These are phyloP conservation scores for Tolypocladium ophioglossoides DNA, from an alignment of 2,329 filamentous ascomycete genomes.

Conservation along the genomic window DNA sequence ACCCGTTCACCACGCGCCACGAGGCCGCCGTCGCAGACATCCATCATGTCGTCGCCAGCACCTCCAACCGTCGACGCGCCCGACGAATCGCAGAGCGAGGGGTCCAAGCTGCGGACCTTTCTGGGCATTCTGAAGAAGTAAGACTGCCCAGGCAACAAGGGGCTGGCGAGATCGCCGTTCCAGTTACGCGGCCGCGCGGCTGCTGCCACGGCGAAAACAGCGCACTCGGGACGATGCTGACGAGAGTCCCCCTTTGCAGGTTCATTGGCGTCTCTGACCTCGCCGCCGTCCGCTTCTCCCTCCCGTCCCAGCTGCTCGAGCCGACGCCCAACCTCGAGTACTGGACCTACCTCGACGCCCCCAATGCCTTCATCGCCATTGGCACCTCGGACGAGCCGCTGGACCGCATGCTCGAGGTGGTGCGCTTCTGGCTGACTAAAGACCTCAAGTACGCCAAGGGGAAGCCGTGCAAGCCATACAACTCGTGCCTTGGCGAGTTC, in stretches of 20 bases:
- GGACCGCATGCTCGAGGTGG: conserved; percentile 86
- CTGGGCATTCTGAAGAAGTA: conserved; percentile 81
- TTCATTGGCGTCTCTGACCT: conserved; percentile 96
- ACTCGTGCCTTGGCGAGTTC: conserved; percentile 93
- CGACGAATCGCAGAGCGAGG: conserved; percentile 56
- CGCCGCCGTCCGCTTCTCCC: conserved; percentile 87
- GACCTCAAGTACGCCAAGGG: conserved; percentile 98
- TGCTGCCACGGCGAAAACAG: neutral
- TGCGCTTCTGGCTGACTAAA: conserved; percentile 98
- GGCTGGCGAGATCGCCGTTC: neutral
- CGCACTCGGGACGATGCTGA: conserved; percentile 1
- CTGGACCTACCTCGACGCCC: conserved; percentile 95
- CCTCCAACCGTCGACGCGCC: conserved; percentile 20
- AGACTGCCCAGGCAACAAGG: conserved; percentile 5
- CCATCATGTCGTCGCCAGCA: conserved; percentile 25
- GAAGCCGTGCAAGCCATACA: conserved; percentile 98
- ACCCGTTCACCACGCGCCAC: neutral
- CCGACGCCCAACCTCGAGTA: conserved; percentile 97
- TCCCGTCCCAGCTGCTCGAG: conserved; percentile 90
- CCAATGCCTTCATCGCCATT: conserved; percentile 74
- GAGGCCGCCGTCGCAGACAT: neutral
- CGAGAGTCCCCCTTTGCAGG: conserved; percentile 32
- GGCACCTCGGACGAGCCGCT: conserved; percentile 86
- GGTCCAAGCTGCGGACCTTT: conserved; percentile 82
- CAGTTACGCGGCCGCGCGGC: neutral